Conservation (phyloP, 2,329 filamentous ascomycete species). For the Lachnum nothofagi region DNA sequence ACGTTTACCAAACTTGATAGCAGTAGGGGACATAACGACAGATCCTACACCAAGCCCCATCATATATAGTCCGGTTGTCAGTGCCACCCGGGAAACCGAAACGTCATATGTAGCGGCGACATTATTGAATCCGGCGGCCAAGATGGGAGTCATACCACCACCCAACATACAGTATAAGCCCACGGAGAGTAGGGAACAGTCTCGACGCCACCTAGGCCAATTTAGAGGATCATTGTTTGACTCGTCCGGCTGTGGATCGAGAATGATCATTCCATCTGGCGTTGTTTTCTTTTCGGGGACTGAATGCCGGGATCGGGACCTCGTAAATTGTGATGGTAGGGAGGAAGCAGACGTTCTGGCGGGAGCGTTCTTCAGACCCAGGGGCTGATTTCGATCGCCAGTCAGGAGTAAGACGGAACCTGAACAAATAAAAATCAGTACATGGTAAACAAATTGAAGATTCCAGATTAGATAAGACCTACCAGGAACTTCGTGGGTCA, state of each 20-base stretch:
- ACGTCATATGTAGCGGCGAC: constrained; percentile 66
- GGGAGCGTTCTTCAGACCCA: constrained; percentile 54
- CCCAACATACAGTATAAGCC: constrained; percentile 92
- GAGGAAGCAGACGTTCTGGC: constrained; percentile 56
- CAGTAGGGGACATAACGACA: constrained; percentile 80
- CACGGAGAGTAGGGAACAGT: constrained; percentile 71
- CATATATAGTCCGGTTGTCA: constrained; percentile 93
- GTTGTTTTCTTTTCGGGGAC: constrained; percentile 63
- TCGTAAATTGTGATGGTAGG: constrained; percentile 19
- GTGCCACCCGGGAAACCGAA: constrained; percentile 65
- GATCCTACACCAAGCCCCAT: constrained; percentile 83
- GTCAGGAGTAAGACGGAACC: constrained; percentile 56
- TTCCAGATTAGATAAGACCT: constrained; percentile 27
- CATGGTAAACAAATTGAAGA: not conserved
- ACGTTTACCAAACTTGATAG: constrained; percentile 84
- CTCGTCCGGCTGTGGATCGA: constrained; percentile 89
- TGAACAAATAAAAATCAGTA: constrained; percentile 25
- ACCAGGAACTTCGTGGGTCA: constrained; percentile 87
- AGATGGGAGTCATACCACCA: constrained; percentile 83
- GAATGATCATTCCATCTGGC: constrained; percentile 73
- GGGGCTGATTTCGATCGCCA: constrained; percentile 51
- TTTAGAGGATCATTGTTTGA: constrained; percentile 88
- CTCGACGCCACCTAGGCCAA: constrained; percentile 78
- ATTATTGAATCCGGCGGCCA: constrained; percentile 83
- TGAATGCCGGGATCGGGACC: constrained; percentile 12